Evolutionary conservation across 2,329 filamentous ascomycete genomes (phyloP).

Genomic region (Epichloe brachyelytri): DNA sequence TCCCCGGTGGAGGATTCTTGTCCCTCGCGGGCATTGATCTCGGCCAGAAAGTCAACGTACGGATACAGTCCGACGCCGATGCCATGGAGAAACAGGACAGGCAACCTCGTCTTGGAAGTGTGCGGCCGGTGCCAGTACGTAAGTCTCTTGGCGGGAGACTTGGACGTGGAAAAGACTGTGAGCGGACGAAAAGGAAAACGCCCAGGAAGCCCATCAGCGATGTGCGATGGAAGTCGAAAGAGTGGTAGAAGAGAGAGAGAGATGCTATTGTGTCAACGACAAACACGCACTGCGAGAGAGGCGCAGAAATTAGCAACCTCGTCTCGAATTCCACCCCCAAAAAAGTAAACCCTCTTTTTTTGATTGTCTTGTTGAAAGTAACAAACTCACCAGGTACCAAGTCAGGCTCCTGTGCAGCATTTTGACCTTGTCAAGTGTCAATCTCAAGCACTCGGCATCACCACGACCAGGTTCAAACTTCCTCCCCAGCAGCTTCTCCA

Average conservation of each 20-base stretch:
- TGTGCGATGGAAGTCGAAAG: slow-evolving; percentile 35
- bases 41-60: slow-evolving; percentile 39
- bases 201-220: slow-evolving; percentile 18
- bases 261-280: slow-evolving; percentile 29
- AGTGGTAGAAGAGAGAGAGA: slow-evolving; percentile 24
- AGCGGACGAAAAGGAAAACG: slow-evolving; percentile 40
- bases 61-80: slow-evolving; percentile 42
- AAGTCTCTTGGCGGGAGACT: slow-evolving; percentile 32
- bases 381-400: slow-evolving; percentile 40
- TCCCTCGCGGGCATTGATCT: slow-evolving; percentile 29
- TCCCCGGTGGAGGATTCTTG: slow-evolving; percentile 17
- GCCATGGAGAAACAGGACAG: slow-evolving; percentile 50
- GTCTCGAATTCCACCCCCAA: too few relatives aligned
- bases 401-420: slow-evolving; percentile 41
- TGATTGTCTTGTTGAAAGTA: too few relatives aligned
- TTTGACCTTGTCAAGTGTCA: slow-evolving; percentile 44
- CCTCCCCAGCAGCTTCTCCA: slow-evolving; percentile 37
- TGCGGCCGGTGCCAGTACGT: slow-evolving; percentile 50
- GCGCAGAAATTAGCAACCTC: too few relatives aligned
- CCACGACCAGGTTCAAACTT: slow-evolving; percentile 38
- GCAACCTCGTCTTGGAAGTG: slow-evolving; percentile 41
- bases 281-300: slow-evolving; percentile 25
- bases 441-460: slow-evolving; percentile 36
- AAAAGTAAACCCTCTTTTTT: too few relatives aligned
- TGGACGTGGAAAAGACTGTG: slow-evolving; percentile 29